phyloP scores from a whole-genome alignment of 2,329 filamentous ascomycete genomes.

The Cytospora mali region DNA sequence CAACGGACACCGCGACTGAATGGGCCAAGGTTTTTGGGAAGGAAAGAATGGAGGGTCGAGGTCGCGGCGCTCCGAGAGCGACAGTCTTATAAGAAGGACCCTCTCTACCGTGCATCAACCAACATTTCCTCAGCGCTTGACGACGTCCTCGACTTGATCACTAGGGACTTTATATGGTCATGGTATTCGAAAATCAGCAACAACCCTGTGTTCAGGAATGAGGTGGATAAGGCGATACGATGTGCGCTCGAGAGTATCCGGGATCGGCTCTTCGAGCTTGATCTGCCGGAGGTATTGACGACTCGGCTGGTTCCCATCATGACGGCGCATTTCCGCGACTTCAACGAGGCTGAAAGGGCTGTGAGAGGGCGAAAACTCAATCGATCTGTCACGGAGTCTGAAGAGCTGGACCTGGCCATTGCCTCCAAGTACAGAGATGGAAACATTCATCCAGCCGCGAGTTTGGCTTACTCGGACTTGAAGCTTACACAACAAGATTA shows the following conservation, averaged over 20 bases:
- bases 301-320: slow-evolving; percentile 84
- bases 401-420: slow-evolving; percentile 93
- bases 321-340: slow-evolving; percentile 85
- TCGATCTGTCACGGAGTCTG: slow-evolving; percentile 89
- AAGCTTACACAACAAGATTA: slow-evolving; percentile 88
- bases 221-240: slow-evolving; percentile 81
- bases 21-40: slow-evolving; percentile 61
- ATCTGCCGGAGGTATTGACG: slow-evolving; percentile 82
- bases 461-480: slow-evolving; percentile 79
- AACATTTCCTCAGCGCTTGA: slow-evolving; percentile 81
- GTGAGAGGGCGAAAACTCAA: slow-evolving; percentile 88
- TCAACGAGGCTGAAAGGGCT: slow-evolving; percentile 83
- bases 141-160: slow-evolving; percentile 72
- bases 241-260: slow-evolving; percentile 70
- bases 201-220: slow-evolving; percentile 78
- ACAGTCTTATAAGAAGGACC: slow-evolving; percentile 66
- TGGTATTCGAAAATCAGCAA: slow-evolving; percentile 90
- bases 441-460: slow-evolving; percentile 83
- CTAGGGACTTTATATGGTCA: slow-evolving; percentile 81
- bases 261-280: slow-evolving; percentile 72
- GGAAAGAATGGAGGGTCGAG: slow-evolving; percentile 70
- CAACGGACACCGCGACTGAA: slow-evolving; percentile 45
- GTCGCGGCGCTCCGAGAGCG: slow-evolving; percentile 65
- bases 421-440: slow-evolving; percentile 92
- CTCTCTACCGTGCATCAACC: slow-evolving; percentile 75